Percentiles rank a stretch among this genome's conserved stretches.
Conservation (phyloP, 495 filamentous ascomycete genomes). For the Pyrenula massariospora region DNA sequence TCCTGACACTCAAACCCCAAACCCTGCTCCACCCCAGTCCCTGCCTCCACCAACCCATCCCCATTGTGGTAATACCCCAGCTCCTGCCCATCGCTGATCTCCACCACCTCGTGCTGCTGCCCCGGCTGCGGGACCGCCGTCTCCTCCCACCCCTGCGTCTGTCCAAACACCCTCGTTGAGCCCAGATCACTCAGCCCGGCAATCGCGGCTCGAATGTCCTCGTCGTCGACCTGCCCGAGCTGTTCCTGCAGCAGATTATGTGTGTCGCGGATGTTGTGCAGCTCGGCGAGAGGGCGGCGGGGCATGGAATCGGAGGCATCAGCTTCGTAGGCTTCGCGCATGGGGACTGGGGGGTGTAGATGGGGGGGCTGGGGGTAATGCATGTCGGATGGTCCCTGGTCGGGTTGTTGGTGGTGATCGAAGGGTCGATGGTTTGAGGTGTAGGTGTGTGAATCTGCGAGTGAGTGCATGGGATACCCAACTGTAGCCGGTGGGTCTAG, state of each 20-base stretch:
- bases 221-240: background rate
- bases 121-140: background rate
- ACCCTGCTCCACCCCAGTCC: background rate
- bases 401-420: no score
- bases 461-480: background rate
- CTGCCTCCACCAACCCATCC: background rate
- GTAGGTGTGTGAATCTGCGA: background rate
- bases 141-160: background rate
- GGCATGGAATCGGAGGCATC: background rate
- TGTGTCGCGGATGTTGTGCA: background rate
- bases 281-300: background rate
- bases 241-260: background rate
- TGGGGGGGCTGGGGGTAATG: background rate
- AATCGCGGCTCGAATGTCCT: background rate
- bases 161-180: background rate
- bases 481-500: background rate
- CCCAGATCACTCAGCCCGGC: background rate
- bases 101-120: background rate
- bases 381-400: no score
- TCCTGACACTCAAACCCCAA: background rate
- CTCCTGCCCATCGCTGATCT: background rate
- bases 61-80: background rate
- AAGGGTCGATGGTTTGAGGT: background rate
- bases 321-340: background rate
- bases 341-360: background rate